Conservation (phyloP, 108 stramenopile genomes). For the Cyclotella atomus region DNA sequence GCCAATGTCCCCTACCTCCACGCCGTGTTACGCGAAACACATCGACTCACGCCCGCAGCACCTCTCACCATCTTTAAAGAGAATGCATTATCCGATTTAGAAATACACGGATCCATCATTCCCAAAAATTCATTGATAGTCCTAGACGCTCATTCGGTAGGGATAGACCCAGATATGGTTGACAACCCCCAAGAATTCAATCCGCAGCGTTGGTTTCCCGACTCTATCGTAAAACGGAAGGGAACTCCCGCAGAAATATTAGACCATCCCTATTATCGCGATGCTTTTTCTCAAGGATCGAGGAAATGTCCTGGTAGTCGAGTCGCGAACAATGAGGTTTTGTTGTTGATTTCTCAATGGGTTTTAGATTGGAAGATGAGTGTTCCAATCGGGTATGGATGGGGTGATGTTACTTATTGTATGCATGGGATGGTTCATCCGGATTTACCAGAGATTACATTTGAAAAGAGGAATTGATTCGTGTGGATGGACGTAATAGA, state of each 20-base stretch:
- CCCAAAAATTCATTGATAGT: conserved; percentile 30
- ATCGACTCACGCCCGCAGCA: conserved; percentile 34
- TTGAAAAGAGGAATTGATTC: conserved; percentile 7
- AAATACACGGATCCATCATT: conserved; percentile 30
- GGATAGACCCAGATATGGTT: conserved; percentile 25
- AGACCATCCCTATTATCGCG: conserved; percentile 38
- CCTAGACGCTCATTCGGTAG: conserved; percentile 16
- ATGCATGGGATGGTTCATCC: conserved; percentile 29
- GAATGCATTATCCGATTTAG: conserved; percentile 16
- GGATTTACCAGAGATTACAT: conserved; percentile 8
- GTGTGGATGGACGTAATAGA: no score
- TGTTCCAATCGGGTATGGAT: conserved; percentile 2
- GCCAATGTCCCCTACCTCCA: conserved; percentile 31
- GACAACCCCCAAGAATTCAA: conserved; percentile 37
- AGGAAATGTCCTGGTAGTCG: conserved; percentile 43
- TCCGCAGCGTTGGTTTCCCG: conserved; percentile 43
- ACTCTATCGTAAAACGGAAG: conserved; percentile 31
- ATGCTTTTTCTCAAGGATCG: conserved; percentile 50
- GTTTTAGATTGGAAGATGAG: conserved; percentile 41
- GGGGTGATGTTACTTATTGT: conserved; percentile 10
- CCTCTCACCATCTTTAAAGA: conserved; percentile 15
- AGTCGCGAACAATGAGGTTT: conserved; percentile 35
- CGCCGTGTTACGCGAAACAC: conserved; percentile 41
- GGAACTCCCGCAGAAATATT: conserved; percentile 30
- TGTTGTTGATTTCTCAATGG: conserved; percentile 26